Evolutionary conservation across 768 basidiomycete species (phyloP).

Genomic region (Tylopilus rubrobrunneus): DNA sequence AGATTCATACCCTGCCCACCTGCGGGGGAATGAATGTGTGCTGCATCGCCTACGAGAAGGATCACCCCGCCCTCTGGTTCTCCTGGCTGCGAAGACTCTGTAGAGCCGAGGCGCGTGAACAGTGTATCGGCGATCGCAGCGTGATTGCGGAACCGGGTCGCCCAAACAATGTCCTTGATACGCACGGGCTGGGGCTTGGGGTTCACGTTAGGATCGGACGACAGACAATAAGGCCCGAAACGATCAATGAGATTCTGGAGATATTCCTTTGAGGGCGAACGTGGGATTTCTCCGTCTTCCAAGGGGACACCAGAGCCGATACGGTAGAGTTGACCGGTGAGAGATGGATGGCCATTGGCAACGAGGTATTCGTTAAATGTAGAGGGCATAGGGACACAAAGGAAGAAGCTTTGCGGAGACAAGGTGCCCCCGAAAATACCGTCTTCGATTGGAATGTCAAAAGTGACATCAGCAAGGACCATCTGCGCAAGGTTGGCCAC

Average conservation of each 20-base stretch:
- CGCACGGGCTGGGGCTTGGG: conserved; percentile 26
- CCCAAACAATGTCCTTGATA: conserved; percentile 42
- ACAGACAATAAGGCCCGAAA: conserved; percentile 36
- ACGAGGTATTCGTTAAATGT: conserved; percentile 18
- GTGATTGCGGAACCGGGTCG: conserved; percentile 45
- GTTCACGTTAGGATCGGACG: conserved; percentile 36
- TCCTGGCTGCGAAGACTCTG: background rate
- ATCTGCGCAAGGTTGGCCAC: conserved; percentile 32
- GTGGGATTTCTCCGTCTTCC: conserved; percentile 35
- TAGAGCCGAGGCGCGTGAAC: conserved; percentile 31
- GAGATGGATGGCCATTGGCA: conserved; percentile 9
- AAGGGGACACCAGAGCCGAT: conserved; percentile 40
- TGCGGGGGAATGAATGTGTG: conserved; percentile 50
- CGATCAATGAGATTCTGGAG: conserved; percentile 42
- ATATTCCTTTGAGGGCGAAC: conserved; percentile 38
- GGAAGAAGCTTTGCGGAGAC: conserved; percentile 12
- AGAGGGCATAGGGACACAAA: conserved; percentile 9
- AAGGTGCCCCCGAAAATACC: background rate
- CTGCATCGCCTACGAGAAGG: conserved; percentile 44
- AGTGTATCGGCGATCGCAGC: conserved; percentile 41
- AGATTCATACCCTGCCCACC: conserved; percentile 62
- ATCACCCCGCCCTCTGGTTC: conserved; percentile 16
- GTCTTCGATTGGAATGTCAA: conserved; percentile 1
- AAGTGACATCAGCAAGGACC: conserved; percentile 18
- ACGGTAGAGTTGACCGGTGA: conserved; percentile 31